These are phyloP conservation scores for Asterophora lycoperdoides DNA, from an alignment of 768 basidiomycete genomes.

Conservation along the genomic window DNA sequence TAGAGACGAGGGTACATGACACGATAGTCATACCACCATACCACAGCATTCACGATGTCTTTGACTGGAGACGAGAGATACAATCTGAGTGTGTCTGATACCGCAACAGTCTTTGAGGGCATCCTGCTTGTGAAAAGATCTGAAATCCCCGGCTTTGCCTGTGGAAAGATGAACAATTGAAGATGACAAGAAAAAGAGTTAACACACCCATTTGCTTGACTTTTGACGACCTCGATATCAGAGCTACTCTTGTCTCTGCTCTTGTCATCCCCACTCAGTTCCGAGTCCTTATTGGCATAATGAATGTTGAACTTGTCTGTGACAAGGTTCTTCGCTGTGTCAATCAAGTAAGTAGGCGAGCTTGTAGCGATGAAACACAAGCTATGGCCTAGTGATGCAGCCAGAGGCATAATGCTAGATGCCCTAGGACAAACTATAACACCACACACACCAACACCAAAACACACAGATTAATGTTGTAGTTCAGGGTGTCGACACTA, in stretches of 20 bases:
- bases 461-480: too few species aligned
- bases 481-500: too few species aligned
- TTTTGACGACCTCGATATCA: background rate
- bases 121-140: too few species aligned
- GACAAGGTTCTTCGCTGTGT: background rate
- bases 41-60: slow-evolving; percentile 18
- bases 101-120: too few species aligned
- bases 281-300: too few species aligned
- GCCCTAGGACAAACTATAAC: too few species aligned
- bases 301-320: background rate
- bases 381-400: too few species aligned
- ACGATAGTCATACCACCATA: slow-evolving; percentile 27
- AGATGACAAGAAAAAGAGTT: background rate
- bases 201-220: background rate
- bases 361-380: slow-evolving; percentile 4
- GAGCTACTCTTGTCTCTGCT: too few species aligned
- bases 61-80: slow-evolving; percentile 29
- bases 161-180: background rate
- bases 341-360: slow-evolving; percentile 6
- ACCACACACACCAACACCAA: too few species aligned
- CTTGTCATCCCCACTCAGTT: too few species aligned
- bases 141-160: too few species aligned
- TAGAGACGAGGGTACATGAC: slow-evolving; percentile 24
- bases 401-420: too few species aligned
- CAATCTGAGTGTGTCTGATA: slow-evolving; percentile 12